A percentile compares a stretch with the other conserved stretches of the same genome.
Evolutionary conservation across 805 yeast genomes (phyloP).

Genomic region (Candida krabiensis): DNA sequence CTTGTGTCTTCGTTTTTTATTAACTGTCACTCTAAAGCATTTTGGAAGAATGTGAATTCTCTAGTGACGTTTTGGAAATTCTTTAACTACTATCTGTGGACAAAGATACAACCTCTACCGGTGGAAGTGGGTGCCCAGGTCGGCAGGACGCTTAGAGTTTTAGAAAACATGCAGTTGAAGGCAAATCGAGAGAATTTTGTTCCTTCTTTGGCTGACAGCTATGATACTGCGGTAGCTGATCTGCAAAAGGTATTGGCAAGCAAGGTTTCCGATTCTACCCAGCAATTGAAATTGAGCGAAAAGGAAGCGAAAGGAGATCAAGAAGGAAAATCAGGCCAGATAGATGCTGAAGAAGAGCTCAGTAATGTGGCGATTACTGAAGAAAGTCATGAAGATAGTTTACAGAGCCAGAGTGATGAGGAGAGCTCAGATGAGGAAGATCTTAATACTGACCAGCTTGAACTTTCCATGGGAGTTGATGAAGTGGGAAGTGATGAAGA

Average conservation of each 20-base stretch:
- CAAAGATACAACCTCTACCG: constrained; percentile 64
- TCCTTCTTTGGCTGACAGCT: constrained; percentile 4
- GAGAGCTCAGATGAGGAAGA: constrained; percentile 14
- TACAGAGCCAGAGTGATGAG: constrained; percentile 16
- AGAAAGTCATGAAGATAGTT: constrained; percentile 20
- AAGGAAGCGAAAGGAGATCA: constrained; percentile 10
- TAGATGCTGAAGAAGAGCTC: constrained; percentile 30
- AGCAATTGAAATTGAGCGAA: neutral
- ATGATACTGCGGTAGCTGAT: constrained; percentile 9
- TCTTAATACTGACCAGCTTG: constrained; percentile 15
- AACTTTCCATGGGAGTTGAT: no score
- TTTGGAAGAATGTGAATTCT: no score
- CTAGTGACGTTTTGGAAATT: constrained; percentile 48
- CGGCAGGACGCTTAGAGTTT: constrained; percentile 38
- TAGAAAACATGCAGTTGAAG: constrained; percentile 33
- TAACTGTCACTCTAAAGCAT: constrained; percentile 20
- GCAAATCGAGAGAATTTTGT: constrained; percentile 19
- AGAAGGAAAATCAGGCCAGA: constrained; percentile 23
- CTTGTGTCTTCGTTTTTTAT: constrained; percentile 47
- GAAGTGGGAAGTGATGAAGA: constrained; percentile 14
- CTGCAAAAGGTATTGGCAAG: constrained; percentile 18
- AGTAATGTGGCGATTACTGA: constrained; percentile 24
- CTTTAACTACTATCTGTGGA: constrained; percentile 69
- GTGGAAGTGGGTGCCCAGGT: constrained; percentile 57
- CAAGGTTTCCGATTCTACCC: neutral